These are phyloP conservation scores for Phyllosticta paracitricarpa DNA, from an alignment of 2,329 filamentous ascomycete genomes.

Conservation along the genomic window DNA sequence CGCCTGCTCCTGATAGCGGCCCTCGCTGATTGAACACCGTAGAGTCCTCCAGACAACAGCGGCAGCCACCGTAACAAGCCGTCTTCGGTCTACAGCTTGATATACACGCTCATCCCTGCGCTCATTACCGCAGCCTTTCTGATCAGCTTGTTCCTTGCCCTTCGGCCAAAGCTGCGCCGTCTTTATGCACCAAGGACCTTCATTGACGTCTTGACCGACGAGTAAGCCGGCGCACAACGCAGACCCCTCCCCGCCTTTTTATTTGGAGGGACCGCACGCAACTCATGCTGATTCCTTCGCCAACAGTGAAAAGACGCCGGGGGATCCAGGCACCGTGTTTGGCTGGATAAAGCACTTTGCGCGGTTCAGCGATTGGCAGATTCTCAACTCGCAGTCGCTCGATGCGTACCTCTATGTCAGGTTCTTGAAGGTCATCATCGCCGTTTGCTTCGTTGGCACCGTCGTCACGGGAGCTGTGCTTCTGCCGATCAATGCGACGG, in stretches of 20 bases:
- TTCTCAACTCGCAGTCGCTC: slow-evolving; percentile 39
- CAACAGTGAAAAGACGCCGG: slow-evolving; percentile 7
- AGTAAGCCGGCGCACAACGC: neutral
- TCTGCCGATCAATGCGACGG: slow-evolving; percentile 37
- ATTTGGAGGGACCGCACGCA: neutral
- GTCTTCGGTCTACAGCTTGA: slow-evolving; percentile 32
- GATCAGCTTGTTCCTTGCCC: slow-evolving; percentile 41
- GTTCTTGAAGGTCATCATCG: slow-evolving; percentile 36
- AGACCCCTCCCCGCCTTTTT: neutral
- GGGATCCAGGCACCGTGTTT: slow-evolving; percentile 11
- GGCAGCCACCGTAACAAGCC: slow-evolving; percentile 10
- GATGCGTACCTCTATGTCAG: slow-evolving; percentile 40
- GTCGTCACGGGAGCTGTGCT: slow-evolving; percentile 37
- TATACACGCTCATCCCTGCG: slow-evolving; percentile 46
- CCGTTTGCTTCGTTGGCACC: slow-evolving; percentile 33
- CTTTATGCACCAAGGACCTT: slow-evolving; percentile 45
- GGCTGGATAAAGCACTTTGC: slow-evolving; percentile 35
- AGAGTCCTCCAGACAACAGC: neutral
- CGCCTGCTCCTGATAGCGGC: neutral
- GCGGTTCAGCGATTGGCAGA: slow-evolving; percentile 33
- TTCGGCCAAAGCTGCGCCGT: slow-evolving; percentile 40
- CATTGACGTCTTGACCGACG: slow-evolving; percentile 6
- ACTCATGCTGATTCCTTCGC: neutral
- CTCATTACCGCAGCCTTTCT: slow-evolving; percentile 40
- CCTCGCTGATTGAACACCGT: neutral